Evolutionary conservation across 176 grass and related monocot genomes (phyloP), one percentile per base, ranked within the genome.

Genomic region (Thalia dealbata): DNA sequence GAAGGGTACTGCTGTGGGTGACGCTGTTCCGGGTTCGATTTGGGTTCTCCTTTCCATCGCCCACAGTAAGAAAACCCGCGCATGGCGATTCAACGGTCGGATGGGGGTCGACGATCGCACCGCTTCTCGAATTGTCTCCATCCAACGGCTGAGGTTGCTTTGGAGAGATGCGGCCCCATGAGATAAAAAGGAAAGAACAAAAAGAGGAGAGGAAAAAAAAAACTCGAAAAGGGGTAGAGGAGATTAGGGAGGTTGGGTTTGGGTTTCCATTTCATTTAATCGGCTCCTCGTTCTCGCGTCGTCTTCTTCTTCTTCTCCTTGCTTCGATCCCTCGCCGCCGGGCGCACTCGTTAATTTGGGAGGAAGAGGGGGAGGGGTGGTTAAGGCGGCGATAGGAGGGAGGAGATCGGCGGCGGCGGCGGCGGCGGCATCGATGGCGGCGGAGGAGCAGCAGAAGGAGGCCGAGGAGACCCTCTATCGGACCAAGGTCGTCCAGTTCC

Each of bases 401-500:
- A 42, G 81, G 82, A 83, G 26, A 45, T 73, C 28, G 85, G 82
- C 72, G 43, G 81, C 78, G 78, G 46, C 38, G 32, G 48, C 48
- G 62, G 62, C 54, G 14, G 54, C 18, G 54, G 54, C n/a, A n/a
- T n/a, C n/a, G 32, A 63, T 63, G 62, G 62, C 54, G 14, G 54
- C 18, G 54, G 54, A 58, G 54, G 54, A 58, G 18, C 54, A 58
- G 54, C 16, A 7, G 54, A 58, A 64, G 73, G 58, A 58, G 73
- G 58, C 21, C 58, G 83, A 65, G 56, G 70, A 78, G 13, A 75
- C 84, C 41, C 84, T 99, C 52, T 89, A 99, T 79, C 90, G 86
- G 85, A 95, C 85, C n/a, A 93, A 91, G 75, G 83, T 83, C 32
- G 79, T 99, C 46, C 85, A 99, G 50, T 99, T 99, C 72, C 88